phyloP scores from a whole-genome alignment of 805 yeast species.

The Metschnikowia hibisci region DNA sequence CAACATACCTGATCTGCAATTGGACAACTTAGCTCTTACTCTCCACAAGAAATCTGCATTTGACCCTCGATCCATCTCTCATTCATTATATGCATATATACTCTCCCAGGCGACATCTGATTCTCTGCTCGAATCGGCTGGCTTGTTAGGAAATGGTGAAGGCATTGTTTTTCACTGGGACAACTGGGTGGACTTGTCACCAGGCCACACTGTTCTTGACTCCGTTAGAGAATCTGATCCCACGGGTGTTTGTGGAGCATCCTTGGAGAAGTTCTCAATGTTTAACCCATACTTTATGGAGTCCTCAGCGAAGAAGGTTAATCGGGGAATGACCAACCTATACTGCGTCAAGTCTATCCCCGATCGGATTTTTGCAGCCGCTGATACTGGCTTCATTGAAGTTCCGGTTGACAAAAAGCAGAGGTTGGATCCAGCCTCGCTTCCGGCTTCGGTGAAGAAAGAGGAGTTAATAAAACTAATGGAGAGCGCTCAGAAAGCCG shows the following conservation, averaged over 20 bases:
- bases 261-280: conserved; percentile 19
- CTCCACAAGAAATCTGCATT: conserved; percentile 22
- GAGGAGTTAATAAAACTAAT: conserved; percentile 8
- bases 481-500: not conserved
- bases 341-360: conserved; percentile 33
- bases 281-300: conserved; percentile 36
- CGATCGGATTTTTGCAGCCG: conserved; percentile 21
- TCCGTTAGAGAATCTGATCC: conserved; percentile 15
- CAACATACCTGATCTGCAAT: conserved; percentile 20
- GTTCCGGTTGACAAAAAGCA: conserved; percentile 28
- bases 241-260: conserved; percentile 25
- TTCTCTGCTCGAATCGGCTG: conserved; percentile 2
- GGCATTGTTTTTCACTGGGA: conserved; percentile 40
- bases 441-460: conserved; percentile 2
- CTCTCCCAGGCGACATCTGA: conserved; percentile 2
- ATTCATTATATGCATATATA: conserved; percentile 10
- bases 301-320: conserved; percentile 28
- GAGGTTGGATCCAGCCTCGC: conserved; percentile 17
- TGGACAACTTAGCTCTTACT: conserved; percentile 23
- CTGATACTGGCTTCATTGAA: conserved; percentile 23
- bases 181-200: conserved; percentile 33
- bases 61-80: conserved; percentile 23
- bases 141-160: conserved; percentile 6
- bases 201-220: conserved; percentile 22
- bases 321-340: conserved; percentile 32